Evolutionary conservation across 352 stramenopile genomes (phyloP).

Genomic region (Phytophthora colocasiae): DNA sequence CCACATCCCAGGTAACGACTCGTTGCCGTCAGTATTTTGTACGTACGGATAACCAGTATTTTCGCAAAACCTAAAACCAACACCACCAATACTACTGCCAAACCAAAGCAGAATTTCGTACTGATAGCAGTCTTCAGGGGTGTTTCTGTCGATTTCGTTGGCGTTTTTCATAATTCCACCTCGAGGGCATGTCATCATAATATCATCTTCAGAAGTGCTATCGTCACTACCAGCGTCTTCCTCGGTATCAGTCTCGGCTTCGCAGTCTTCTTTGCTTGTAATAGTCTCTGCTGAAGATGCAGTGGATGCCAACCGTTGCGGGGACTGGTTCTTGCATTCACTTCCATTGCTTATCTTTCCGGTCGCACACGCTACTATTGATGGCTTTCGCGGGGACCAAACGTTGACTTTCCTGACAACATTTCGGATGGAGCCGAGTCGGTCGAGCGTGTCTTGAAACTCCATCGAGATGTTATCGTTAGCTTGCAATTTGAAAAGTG

Average conservation of each 20-base stretch:
- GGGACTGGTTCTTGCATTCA: constrained; percentile 3
- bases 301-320: constrained; percentile 27
- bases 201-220: background rate
- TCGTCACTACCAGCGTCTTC: constrained; percentile 6
- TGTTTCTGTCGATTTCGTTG: constrained; percentile 1
- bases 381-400: constrained; percentile 1
- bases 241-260: constrained; percentile 5
- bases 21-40: constrained; percentile 50
- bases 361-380: background rate
- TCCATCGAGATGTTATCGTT: constrained; percentile 12
- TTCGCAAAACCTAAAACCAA: constrained; percentile 47
- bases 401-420: background rate
- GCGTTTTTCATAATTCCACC: background rate
- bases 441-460: background rate
- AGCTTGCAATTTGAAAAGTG: constrained; percentile 15
- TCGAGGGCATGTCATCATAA: background rate
- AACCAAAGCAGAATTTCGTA: constrained; percentile 68
- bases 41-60: constrained; percentile 53
- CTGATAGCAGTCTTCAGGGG: constrained; percentile 20
- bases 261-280: constrained; percentile 25
- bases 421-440: background rate
- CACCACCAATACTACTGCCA: constrained; percentile 44
- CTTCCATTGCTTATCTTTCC: background rate
- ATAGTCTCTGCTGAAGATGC: constrained; percentile 31
- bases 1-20: constrained; percentile 69